Base-by-base conservation (phyloP, 2,329 filamentous ascomycete species). In the Reticulascus tulasneorum region DNA sequence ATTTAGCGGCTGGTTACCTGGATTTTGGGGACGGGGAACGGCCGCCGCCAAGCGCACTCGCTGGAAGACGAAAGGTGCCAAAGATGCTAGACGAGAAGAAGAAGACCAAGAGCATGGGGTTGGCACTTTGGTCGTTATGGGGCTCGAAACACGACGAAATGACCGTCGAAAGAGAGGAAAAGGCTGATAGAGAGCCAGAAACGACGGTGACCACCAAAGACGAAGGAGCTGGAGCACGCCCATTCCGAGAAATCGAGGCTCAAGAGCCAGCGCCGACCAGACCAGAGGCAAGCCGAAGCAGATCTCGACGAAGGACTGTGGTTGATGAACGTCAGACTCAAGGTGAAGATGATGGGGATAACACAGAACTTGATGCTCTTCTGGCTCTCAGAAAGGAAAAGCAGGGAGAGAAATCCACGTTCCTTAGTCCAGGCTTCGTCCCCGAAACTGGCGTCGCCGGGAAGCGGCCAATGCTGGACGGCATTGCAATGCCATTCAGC, bases 121-220 rank as follows among this genome's bases (percentile, higher is more conserved):
- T 96, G 58, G 78, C 82, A 3, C 65, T 96, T 46, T 97, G 91
- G 91, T 85, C 81, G 32, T 69, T 83, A 2, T 94, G 89, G 85
- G 89, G 87, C 11, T 90, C 84, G 29, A 94, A 86, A 55, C 88
- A 96, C 53, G 93, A 97, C 54, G 77, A 91, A 58, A 72, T 72
- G 44, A 85, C 84, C 0, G 71, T 94, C 4, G 64, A 69, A 29
- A 66, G 77, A 4, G 77, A 82, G 54, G 58, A 73, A 34, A 69
- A 71, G 45, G 70, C 71, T 1, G 67, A 70, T n/a, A 25, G 32
- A 2, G 33, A 23, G 9, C 37, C 25, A 6, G 55, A 54, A 6
- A 47, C 50, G n/a, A 52, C 52, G 17, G 49, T 51, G 7, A 62
- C 64, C 2, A 63, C 58, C 5, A 55, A 52, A 2, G 58, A 51